A percentile compares a stretch with the other conserved stretches of the same genome.
phyloP scores from a whole-genome alignment of 179 eudicot species.

The Drosera spatulata region DNA sequence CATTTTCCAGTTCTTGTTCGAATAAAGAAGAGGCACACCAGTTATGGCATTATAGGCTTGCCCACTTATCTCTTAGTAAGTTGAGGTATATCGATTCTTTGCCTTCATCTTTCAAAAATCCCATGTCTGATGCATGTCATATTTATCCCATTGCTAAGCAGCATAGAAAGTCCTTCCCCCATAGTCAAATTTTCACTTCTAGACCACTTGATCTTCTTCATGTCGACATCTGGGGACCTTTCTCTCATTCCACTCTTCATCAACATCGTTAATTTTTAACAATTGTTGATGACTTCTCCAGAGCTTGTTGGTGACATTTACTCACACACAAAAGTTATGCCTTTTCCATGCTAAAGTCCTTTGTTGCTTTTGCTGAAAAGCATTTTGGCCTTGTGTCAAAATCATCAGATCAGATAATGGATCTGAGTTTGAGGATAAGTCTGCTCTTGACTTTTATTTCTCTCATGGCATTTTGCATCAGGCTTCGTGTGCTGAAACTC shows the following conservation, averaged over 20 bases:
- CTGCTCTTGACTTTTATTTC: not conserved
- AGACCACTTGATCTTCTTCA: not conserved
- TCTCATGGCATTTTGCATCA: not conserved
- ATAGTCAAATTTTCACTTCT: not conserved
- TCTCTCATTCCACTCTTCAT: not conserved
- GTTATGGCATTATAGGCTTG: not conserved
- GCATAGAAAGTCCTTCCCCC: not conserved
- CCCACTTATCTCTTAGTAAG: not conserved
- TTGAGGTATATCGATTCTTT: not conserved
- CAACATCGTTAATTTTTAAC: not conserved
- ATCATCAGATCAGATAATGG: not conserved
- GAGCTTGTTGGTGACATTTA: not conserved
- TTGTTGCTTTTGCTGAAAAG: no score
- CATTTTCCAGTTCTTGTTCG: no score
- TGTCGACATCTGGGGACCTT: not conserved
- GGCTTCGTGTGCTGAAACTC: not conserved
- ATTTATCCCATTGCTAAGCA: not conserved
- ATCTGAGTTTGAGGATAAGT: not conserved
- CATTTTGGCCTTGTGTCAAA: not conserved
- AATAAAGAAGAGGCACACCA: no score
- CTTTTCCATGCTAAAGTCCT: no score
- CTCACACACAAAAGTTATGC: no score
- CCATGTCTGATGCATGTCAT: no score
- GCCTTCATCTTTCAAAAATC: not conserved
- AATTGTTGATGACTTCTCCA: not conserved